Conservation (phyloP, 352 stramenopile species). For the Globisporangium canariense region DNA sequence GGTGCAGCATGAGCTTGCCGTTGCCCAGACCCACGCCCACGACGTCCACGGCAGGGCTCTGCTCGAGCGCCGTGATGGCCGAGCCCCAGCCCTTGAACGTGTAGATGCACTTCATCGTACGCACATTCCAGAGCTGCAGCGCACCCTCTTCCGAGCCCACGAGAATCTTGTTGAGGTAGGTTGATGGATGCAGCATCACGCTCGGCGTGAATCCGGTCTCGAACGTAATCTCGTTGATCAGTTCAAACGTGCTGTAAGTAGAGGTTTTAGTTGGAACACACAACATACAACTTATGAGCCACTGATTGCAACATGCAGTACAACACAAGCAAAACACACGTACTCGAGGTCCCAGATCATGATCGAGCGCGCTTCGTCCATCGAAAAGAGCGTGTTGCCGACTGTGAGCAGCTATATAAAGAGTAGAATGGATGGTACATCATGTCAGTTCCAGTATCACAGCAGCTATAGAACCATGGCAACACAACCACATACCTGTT, state of each 20-base stretch:
- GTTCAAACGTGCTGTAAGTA: slow-evolving; percentile 41
- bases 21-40: slow-evolving; percentile 82
- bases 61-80: slow-evolving; percentile 70
- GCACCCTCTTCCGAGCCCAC: slow-evolving; percentile 79
- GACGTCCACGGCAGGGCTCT: slow-evolving; percentile 89
- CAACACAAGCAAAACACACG: slow-evolving; percentile 11
- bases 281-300: slow-evolving; percentile 14
- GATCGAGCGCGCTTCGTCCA: slow-evolving; percentile 53
- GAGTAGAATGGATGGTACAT: neutral
- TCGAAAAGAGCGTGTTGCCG: slow-evolving; percentile 66
- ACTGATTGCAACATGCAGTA: neutral
- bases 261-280: slow-evolving; percentile 1
- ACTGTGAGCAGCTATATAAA: slow-evolving; percentile 39
- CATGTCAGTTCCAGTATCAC: neutral
- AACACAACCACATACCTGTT: slow-evolving; percentile 27
- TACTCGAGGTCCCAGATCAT: slow-evolving; percentile 67
- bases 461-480: neutral
- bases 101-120: slow-evolving; percentile 88
- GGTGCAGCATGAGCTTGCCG: slow-evolving; percentile 82
- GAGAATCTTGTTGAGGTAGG: slow-evolving; percentile 94
- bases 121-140: slow-evolving; percentile 91
- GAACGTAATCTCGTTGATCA: slow-evolving; percentile 58
- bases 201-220: slow-evolving; percentile 57
- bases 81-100: slow-evolving; percentile 73
- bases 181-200: slow-evolving; percentile 87